Evolutionary conservation across 108 stramenopile genomes (phyloP), one percentile per base, ranked within the genome.

Genomic region (Seminavis robusta): DNA sequence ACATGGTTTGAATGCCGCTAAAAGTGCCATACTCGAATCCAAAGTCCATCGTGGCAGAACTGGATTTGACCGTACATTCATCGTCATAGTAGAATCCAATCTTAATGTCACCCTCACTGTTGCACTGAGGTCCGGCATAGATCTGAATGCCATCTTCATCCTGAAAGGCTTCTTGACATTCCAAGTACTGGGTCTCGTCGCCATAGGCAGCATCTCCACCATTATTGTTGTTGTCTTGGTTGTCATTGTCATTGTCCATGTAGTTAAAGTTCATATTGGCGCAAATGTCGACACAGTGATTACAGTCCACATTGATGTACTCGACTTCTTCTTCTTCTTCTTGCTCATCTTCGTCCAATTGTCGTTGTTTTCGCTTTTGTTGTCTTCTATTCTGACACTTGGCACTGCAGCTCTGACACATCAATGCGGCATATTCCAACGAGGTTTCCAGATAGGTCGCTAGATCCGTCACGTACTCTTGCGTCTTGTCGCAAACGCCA

Each of bases 71-170:
- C 24, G 70, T 63, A 39, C 81, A 83, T 17, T 83, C 81, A 2
- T 76, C 66, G 41, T 83, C 81, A 43, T 83, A 83, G 47, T 59
- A 83, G 9, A 67, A 49, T 0, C 76, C 77, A 34, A 83, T 76
- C 0, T 61, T 51, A 16, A 83, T 19, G 3, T 33, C 29, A 4
- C 81, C 77, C 20, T 54, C 27, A 9, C 52, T 53, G 33, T 57
- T 47, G 56, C 81, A 83, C 30, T 49, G 43, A 31, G 81, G 81
- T 1, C 53, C 81, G 28, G 65, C 59, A 51, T 83, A 83, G 34
- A 69, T 67, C 34, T 79, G 68, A 17, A 56, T 58, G 23, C 65
- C 73, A 39, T 70, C 63, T 15, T 69, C 67, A 30, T 69, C 71
- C 6, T 45, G 45, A 34, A 69, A 48, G 2, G 70, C 68, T 4